phyloP scores from a whole-genome alignment of 495 filamentous ascomycete genomes.

The Astrothelium macrocarpum region DNA sequence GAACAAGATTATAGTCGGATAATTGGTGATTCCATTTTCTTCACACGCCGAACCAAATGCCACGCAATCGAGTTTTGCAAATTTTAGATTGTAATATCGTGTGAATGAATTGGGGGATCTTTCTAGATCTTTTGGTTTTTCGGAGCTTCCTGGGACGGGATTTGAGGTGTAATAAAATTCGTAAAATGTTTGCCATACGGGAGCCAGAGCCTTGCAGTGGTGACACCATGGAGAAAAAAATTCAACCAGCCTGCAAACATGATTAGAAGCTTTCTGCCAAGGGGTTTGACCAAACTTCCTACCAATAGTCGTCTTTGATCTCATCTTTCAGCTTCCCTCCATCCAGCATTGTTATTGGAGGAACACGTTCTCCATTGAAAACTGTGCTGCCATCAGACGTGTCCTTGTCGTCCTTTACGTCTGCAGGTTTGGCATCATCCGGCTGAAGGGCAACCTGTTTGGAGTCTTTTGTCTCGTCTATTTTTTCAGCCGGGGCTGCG shows the following conservation, averaged over 20 bases:
- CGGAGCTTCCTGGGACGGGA: conserved; percentile 43
- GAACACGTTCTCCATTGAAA: conserved; percentile 75
- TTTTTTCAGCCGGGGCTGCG: background rate
- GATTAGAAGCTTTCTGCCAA: background rate
- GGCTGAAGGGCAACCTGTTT: background rate
- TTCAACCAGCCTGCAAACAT: conserved; percentile 54
- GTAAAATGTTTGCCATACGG: conserved; percentile 84
- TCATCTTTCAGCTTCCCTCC: conserved; percentile 46
- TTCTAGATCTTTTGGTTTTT: conserved; percentile 29
- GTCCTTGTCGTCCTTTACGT: background rate
- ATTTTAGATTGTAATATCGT: conserved; percentile 80
- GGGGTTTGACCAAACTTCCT: conserved; percentile 7
- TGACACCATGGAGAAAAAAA: conserved; percentile 66
- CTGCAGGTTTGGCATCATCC: background rate
- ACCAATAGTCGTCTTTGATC: conserved; percentile 58
- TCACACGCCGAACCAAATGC: conserved; percentile 66
- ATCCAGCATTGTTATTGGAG: conserved; percentile 56
- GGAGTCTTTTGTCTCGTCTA: background rate
- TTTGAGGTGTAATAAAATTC: conserved; percentile 96
- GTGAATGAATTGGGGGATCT: conserved; percentile 54
- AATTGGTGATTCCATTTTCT: conserved; percentile 53
- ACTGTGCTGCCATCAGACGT: conserved; percentile 37
- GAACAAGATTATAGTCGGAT: conserved; percentile 69
- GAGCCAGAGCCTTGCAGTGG: conserved; percentile 73
- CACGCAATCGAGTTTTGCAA: conserved; percentile 74